Evolutionary conservation across 805 yeast genomes (phyloP).

Genomic region (Spathaspora gorwiae): DNA sequence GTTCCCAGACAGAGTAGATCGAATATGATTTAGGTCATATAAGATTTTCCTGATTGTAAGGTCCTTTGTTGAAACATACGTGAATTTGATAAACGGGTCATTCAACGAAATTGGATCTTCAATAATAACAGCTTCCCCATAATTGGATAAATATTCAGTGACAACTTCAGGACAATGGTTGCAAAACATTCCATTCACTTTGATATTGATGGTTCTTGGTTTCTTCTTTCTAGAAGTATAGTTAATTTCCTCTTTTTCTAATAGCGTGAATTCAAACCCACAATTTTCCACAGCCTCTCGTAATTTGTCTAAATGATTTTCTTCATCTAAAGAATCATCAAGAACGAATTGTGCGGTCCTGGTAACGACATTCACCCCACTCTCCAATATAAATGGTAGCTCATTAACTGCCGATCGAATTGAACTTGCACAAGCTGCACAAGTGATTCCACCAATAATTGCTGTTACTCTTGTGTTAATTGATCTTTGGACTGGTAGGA

Average conservation of each 20-base stretch:
- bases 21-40: slow-evolving; percentile 41
- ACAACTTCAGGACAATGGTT: slow-evolving; percentile 61
- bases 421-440: slow-evolving; percentile 65
- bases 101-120: slow-evolving; percentile 52
- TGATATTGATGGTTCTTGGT: slow-evolving; percentile 54
- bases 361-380: slow-evolving; percentile 53
- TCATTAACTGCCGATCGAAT: slow-evolving; percentile 44
- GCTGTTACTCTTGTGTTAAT: slow-evolving; percentile 51
- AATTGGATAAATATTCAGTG: slow-evolving; percentile 43
- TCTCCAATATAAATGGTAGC: slow-evolving; percentile 49
- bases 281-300: slow-evolving; percentile 55
- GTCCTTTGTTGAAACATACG: slow-evolving; percentile 54
- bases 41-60: slow-evolving; percentile 55
- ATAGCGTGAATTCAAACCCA: slow-evolving; percentile 58
- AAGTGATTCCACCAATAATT: slow-evolving; percentile 68
- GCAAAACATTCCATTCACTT: slow-evolving; percentile 65
- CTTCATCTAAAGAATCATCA: slow-evolving; percentile 32
- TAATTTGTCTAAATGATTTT: slow-evolving; percentile 32
- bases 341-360: slow-evolving; percentile 62
- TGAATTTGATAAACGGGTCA: slow-evolving; percentile 57
- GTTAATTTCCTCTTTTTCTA: slow-evolving; percentile 41
- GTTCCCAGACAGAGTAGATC: slow-evolving; percentile 15
- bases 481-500: slow-evolving; percentile 52
- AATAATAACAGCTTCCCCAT: slow-evolving; percentile 55
- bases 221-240: slow-evolving; percentile 44